phyloP scores from a whole-genome alignment of 106 monocot species.

The Phalaenopsis aphrodite region DNA sequence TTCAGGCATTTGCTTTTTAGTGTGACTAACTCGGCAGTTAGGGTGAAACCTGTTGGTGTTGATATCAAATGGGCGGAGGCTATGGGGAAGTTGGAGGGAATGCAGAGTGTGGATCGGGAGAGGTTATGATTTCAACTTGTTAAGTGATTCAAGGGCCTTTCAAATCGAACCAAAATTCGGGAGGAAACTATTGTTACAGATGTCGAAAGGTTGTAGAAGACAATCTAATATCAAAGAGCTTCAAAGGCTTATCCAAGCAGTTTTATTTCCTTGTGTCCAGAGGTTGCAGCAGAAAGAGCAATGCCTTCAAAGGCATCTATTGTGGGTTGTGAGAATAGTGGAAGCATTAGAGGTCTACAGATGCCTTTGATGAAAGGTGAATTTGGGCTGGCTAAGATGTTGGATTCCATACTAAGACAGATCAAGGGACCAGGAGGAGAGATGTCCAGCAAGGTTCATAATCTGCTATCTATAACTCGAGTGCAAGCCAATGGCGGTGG shows the following conservation, averaged over 20 bases:
- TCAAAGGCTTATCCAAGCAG: conserved; percentile 79
- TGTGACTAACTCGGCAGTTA: conserved; percentile 70
- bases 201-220: conserved; percentile 65
- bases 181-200: conserved; percentile 89
- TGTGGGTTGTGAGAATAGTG: conserved; percentile 88
- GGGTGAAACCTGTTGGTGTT: conserved; percentile 80
- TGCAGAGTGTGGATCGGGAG: conserved; percentile 75
- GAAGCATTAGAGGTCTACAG: conserved; percentile 76
- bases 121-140: conserved; percentile 96
- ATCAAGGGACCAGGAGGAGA: conserved; percentile 72
- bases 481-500: conserved; percentile 48
- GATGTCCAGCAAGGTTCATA: conserved; percentile 62
- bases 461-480: conserved; percentile 55
- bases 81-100: conserved; percentile 85
- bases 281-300: conserved; percentile 77
- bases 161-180: conserved; percentile 78
- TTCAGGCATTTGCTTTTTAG: conserved; percentile 94
- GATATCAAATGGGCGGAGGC: conserved; percentile 99
- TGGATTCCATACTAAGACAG: conserved; percentile 57
- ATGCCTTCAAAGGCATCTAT: conserved; percentile 67
- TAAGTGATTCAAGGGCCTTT: conserved; percentile 89
- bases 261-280: conserved; percentile 72
- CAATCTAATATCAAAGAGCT: conserved; percentile 91
- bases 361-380: conserved; percentile 73
- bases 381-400: conserved; percentile 51